These are phyloP conservation scores for Alternaria hordeiaustralica DNA, from an alignment of 2,329 filamentous ascomycete species.

Conservation along the genomic window DNA sequence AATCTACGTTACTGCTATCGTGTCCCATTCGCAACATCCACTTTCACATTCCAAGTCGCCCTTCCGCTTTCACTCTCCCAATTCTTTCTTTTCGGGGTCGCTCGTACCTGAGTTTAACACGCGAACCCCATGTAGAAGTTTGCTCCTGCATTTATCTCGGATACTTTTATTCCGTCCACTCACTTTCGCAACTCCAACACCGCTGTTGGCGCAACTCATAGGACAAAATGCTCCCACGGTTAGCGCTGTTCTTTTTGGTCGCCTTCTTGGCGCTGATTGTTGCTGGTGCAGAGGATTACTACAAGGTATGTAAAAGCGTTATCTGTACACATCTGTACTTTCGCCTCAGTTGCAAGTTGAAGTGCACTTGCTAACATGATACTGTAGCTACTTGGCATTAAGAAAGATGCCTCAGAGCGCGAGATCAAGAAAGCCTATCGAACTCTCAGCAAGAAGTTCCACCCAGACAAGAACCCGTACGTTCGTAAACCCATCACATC, in stretches of 20 bases:
- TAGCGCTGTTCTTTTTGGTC: constrained; percentile 52
- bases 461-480: constrained; percentile 97
- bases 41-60: constrained; percentile 12
- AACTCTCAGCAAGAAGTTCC: constrained; percentile 90
- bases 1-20: constrained; percentile 33
- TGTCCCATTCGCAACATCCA: constrained; percentile 26
- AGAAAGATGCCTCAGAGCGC: constrained; percentile 78
- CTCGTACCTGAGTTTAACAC: constrained; percentile 1
- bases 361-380: constrained; percentile 19
- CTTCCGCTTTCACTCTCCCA: not conserved
- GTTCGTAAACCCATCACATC: constrained; percentile 41
- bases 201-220: constrained; percentile 23
- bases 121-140: constrained; percentile 21
- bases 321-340: not conserved
- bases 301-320: constrained; percentile 64
- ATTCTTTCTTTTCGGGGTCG: constrained; percentile 7
- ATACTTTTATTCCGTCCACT: constrained; percentile 26
- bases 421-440: constrained; percentile 95
- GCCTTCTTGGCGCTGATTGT: constrained; percentile 53
- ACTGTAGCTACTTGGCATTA: constrained; percentile 77
- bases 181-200: constrained; percentile 19
- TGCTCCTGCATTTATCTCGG: constrained; percentile 15
- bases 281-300: constrained; percentile 71
- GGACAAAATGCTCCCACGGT: constrained; percentile 52
- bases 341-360: not conserved